These are phyloP conservation scores for Beauveria scarabaeidicola DNA, from an alignment of 2,329 filamentous ascomycete species.

Conservation along the genomic window DNA sequence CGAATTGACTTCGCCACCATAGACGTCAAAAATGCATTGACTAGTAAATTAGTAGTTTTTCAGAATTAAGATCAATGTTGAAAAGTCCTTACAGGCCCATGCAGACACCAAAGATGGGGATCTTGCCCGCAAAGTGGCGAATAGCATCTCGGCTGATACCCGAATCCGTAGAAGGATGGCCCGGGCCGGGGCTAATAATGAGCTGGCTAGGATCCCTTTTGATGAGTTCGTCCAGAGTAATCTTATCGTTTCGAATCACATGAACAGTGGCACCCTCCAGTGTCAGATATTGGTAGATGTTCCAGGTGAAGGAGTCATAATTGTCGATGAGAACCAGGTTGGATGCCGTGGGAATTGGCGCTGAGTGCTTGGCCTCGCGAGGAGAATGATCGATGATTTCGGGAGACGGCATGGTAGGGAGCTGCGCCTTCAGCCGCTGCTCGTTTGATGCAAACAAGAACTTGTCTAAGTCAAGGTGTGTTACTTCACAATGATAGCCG, in stretches of 20 bases:
- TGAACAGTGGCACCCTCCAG: slow-evolving; percentile 90
- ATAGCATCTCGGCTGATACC: slow-evolving; percentile 92
- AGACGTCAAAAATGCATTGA: slow-evolving; percentile 93
- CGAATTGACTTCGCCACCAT: slow-evolving; percentile 82
- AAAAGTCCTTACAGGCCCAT: slow-evolving; percentile 73
- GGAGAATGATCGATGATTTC: slow-evolving; percentile 73
- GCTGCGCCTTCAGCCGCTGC: neutral
- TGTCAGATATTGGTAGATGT: slow-evolving; percentile 95
- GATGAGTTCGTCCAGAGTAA: slow-evolving; percentile 76
- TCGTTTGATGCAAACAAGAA: neutral
- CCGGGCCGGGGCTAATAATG: slow-evolving; percentile 89
- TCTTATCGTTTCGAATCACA: slow-evolving; percentile 87
- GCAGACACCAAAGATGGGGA: slow-evolving; percentile 93
- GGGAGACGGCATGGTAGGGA: slow-evolving; percentile 39
- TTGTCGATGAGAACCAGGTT: slow-evolving; percentile 97
- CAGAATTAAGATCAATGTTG: neutral
- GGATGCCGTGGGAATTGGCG: slow-evolving; percentile 67
- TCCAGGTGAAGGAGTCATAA: slow-evolving; percentile 99
- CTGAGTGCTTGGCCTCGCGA: slow-evolving; percentile 66
- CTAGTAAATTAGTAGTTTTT: slow-evolving; percentile 27
- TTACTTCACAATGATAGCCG: neutral
- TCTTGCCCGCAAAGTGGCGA: slow-evolving; percentile 82
- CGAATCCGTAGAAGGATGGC: slow-evolving; percentile 84
- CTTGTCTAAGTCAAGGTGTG: neutral
- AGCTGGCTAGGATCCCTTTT: slow-evolving; percentile 82